Evolutionary conservation across 805 yeast species (phyloP).

Genomic region (Cyberlindnera xishuangbannaensis): DNA sequence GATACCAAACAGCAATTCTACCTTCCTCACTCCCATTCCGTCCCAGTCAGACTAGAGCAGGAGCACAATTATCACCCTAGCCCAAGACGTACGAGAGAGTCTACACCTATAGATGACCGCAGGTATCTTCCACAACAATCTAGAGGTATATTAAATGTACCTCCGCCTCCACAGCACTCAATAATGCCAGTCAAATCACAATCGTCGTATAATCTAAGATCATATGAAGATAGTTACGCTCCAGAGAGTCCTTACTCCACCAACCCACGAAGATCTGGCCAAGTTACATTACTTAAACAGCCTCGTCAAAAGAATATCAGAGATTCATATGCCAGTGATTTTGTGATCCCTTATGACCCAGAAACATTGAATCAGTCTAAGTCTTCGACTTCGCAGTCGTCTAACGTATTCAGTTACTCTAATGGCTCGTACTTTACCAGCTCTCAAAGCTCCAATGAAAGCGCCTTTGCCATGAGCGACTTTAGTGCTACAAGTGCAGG

Average conservation of each 20-base stretch:
- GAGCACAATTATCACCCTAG: constrained; percentile 5
- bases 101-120: constrained; percentile 4
- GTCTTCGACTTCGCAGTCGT: constrained; percentile 19
- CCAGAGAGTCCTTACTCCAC: constrained; percentile 15
- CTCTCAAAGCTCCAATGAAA: constrained; percentile 38
- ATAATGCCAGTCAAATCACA: constrained; percentile 19
- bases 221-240: constrained; percentile 1
- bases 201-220: constrained; percentile 17
- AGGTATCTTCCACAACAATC: neutral
- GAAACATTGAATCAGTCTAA: constrained; percentile 26
- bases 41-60: constrained; percentile 17
- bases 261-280: constrained; percentile 4
- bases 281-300: constrained; percentile 9
- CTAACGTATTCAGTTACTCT: constrained; percentile 29
- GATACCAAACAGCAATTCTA: constrained; percentile 1
- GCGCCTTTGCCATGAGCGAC: constrained; percentile 47
- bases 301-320: constrained; percentile 11
- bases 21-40: constrained; percentile 22
- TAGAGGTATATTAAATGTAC: constrained; percentile 10
- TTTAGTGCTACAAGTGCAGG: constrained; percentile 90
- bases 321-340: constrained; percentile 13
- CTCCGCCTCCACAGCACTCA: constrained; percentile 22
- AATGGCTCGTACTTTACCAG: constrained; percentile 43
- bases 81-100: constrained; percentile 7
- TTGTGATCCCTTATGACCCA: constrained; percentile 28